Evolutionary conservation across 306 rosid genomes (phyloP), one percentile per base, ranked within the genome.

Genomic region (Senna tora): DNA sequence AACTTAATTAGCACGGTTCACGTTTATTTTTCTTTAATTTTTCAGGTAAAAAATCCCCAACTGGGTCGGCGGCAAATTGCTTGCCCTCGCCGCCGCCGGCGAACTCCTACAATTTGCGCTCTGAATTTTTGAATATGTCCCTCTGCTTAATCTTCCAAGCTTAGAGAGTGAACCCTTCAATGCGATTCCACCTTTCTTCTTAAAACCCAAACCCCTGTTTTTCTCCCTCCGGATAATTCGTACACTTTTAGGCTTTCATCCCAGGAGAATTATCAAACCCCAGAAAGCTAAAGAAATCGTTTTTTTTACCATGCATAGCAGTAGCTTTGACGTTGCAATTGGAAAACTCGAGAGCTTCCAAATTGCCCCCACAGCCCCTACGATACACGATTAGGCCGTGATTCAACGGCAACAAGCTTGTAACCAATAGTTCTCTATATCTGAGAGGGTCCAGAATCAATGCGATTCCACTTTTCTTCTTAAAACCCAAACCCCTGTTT

Each of bases 141-240:
- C 10, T 62, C 42, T 25, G 15, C 50, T 59, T 20, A 38, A 65
- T 10, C 59, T 64, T 62, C 59, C 28, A 50, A 76, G 73, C 73
- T 69, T 13, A 10, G 58, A 57, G 16, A 69, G 73, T 32, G 16
- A 58, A 42, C 50, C 71, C 49, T 21, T 36, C 50, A 34, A 33
- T 25, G 65, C 43, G 36, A 66, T 66, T 66, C 10, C 28, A 30
- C 43, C 25, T 45, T 61, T 12, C n/a, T 9, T 9, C 16, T 13
- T 22, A 10, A 65, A 72, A 72, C 21, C 54, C 36, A 79, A 69
- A 66, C 79, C 80, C 76, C 52, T 36, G 60, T 39, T 39, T 56
- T 13, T 8, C 17, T 25, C 62, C 65, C 41, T 38, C 42, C 43
- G n/a, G 15, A 61, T 10, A 16, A 61, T 61, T 16, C 9, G 41